phyloP scores from a whole-genome alignment of 2,329 filamentous ascomycete genomes.

The Arthrobotrys entomopaga region DNA sequence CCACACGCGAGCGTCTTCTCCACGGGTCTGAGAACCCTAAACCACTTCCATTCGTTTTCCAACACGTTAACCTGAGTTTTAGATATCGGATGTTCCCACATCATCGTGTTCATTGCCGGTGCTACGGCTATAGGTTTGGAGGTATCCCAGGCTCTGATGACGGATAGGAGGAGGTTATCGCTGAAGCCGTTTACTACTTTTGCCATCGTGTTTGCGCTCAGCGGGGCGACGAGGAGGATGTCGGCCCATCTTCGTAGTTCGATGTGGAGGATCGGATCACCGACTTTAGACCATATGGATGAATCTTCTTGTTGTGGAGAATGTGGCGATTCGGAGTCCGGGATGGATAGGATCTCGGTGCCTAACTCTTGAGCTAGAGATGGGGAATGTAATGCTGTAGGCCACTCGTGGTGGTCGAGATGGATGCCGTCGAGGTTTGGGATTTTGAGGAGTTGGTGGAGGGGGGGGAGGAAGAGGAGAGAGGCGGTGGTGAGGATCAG shows the following conservation, averaged over 20 bases:
- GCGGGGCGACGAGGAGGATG: slow-evolving; percentile 79
- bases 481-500: slow-evolving; percentile 81
- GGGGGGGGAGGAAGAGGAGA: slow-evolving; percentile 74
- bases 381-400: slow-evolving; percentile 63
- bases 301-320: slow-evolving; percentile 7
- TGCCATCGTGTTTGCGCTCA: slow-evolving; percentile 85
- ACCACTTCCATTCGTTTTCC: slow-evolving; percentile 80
- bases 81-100: slow-evolving; percentile 86
- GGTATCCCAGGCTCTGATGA: slow-evolving; percentile 88
- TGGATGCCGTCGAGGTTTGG: slow-evolving; percentile 84
- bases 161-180: slow-evolving; percentile 78
- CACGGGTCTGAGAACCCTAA: slow-evolving; percentile 77
- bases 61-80: slow-evolving; percentile 75
- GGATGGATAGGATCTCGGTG: background rate
- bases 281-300: slow-evolving; percentile 52
- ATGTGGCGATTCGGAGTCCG: too few species aligned
- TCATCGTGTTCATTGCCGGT: slow-evolving; percentile 86
- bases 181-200: slow-evolving; percentile 82
- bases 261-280: slow-evolving; percentile 84
- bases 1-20: slow-evolving; percentile 85
- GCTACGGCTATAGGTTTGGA: slow-evolving; percentile 79
- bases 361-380: background rate
- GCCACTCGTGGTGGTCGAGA: slow-evolving; percentile 87
- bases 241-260: slow-evolving; percentile 85
- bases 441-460: slow-evolving; percentile 69